Base-by-base conservation (phyloP, 2,329 filamentous ascomycete genomes). In the Paecilomyces formosus region DNA sequence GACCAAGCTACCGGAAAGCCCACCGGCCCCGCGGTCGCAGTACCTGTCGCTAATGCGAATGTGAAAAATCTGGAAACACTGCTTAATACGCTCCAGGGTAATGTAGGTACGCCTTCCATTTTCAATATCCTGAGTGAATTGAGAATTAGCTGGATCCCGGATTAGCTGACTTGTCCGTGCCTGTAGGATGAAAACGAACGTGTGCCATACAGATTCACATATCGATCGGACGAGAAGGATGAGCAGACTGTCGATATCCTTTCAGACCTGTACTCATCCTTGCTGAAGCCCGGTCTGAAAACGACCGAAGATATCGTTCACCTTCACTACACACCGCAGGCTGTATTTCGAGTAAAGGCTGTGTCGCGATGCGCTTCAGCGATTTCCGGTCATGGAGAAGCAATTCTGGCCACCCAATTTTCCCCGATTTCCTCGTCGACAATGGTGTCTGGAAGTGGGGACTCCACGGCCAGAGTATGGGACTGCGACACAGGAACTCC, bases 401-500 rank as follows among this genome's bases (percentile, higher is more conserved):
- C 92, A 2, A 97, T 97, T 65, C 80, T 97, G 22, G 85, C 89
- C 30, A 88, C 89, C 2, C 86, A 92, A 45, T 97, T 97, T 74
- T 94, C 89, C 0, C 93, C 93, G 0, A 82, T 84, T 39, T 86
- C 84, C 6, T 93, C 89, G 26, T 85, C 86, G 11, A 82, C 87
- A 59, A 82, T 97, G 73, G 92, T 92, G 0, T 96, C 90, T 1
- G 94, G 93, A 0, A 91, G 88, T 61, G 94, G 94, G 53, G 94
- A 99, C 70, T 88, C 88, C 65, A 97, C 92, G 1, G 93, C 92
- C 0, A 81, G 93, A 58, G 88, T 97, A 77, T 97, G 91, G 91
- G 92, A 99, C 68, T 92, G 91, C 54, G 90, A 97, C 68, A 97
- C 92, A 0, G 92, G 92, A 54, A 97, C 92, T 11, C 92, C 92